Conservation (phyloP, 2,329 filamentous ascomycete species). For the Phaeosphaeriaceae sp. region DNA sequence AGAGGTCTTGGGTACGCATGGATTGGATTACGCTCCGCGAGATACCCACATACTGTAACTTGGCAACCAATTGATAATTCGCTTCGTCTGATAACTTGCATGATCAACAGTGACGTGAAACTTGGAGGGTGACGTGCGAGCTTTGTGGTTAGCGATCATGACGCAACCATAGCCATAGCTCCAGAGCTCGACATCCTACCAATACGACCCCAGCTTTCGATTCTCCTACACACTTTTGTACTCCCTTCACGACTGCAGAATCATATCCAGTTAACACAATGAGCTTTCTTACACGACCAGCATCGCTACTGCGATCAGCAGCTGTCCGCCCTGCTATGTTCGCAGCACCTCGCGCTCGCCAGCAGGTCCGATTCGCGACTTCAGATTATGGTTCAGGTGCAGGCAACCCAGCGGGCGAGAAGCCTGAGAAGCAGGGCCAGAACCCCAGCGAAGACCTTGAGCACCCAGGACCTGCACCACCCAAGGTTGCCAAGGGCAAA, state of each 20-base stretch:
- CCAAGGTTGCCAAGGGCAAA: constrained; percentile 49
- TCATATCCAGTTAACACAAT: constrained; percentile 25
- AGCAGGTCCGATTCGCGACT: constrained; percentile 44
- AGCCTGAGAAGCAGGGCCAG: constrained; percentile 52
- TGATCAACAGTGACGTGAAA: constrained; percentile 1
- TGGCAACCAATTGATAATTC: background rate
- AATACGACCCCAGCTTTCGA: background rate
- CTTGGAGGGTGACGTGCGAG: constrained; percentile 10
- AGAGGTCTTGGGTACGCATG: background rate
- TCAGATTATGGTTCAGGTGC: constrained; percentile 53
- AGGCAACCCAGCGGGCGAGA: constrained; percentile 52
- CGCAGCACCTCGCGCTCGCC: constrained; percentile 32
- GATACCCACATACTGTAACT: constrained; percentile 5
- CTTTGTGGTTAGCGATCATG: background rate
- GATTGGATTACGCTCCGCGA: constrained; percentile 3
- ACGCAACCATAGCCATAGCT: constrained; percentile 1
- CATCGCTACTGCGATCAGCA: constrained; percentile 37
- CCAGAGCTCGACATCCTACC: constrained; percentile 2
- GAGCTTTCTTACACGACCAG: constrained; percentile 37
- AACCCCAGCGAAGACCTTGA: constrained; percentile 50
- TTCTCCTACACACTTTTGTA: background rate
- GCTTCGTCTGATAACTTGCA: background rate
- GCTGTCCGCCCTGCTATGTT: constrained; percentile 30
- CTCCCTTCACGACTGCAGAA: background rate
- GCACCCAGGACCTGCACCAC: constrained; percentile 55